Evolutionary conservation across 2,329 filamentous ascomycete genomes (phyloP).

Genomic region (Tolypocladium amazonense): DNA sequence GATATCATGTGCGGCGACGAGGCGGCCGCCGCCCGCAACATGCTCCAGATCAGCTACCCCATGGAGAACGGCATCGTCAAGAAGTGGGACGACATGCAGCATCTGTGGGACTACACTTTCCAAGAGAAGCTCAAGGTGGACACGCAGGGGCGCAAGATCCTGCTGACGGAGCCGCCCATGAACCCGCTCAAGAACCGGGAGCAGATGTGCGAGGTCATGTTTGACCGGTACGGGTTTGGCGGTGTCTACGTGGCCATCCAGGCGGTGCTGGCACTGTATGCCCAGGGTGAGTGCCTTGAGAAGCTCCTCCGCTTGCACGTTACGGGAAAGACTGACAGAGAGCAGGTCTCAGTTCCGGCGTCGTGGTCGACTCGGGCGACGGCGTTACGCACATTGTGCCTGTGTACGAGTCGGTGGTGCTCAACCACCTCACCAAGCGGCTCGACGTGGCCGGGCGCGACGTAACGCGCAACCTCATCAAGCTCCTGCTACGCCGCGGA

Average conservation of each 20-base stretch:
- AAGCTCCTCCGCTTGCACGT: too few relatives aligned
- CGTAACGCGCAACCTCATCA: conserved; percentile 96
- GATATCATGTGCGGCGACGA: conserved; percentile 99
- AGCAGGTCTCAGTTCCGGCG: conserved; percentile 73
- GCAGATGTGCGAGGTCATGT: conserved; percentile 99
- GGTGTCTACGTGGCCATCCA: conserved; percentile 98
- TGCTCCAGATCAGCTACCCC: conserved; percentile 97
- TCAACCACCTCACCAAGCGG: conserved; percentile 90
- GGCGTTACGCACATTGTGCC: conserved; percentile 98
- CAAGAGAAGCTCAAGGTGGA: conserved; percentile 94
- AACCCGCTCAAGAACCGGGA: conserved; percentile 95
- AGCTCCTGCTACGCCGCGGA: conserved; percentile 81
- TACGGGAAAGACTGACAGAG: background rate
- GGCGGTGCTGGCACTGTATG: conserved; percentile 90
- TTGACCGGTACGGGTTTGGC: conserved; percentile 91
- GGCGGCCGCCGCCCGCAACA: conserved; percentile 86
- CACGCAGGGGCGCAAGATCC: conserved; percentile 85
- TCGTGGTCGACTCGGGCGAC: conserved; percentile 97
- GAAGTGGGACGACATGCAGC: conserved; percentile 99
- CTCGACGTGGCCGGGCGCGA: conserved; percentile 94
- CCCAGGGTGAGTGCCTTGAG: conserved; percentile 57
- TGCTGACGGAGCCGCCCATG: conserved; percentile 94
- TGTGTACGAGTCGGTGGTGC: conserved; percentile 94
- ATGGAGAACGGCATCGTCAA: conserved; percentile 99
- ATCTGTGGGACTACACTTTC: conserved; percentile 99